Evolutionary conservation across 495 filamentous ascomycete genomes (phyloP).

Genomic region (Talaromyces liani): DNA sequence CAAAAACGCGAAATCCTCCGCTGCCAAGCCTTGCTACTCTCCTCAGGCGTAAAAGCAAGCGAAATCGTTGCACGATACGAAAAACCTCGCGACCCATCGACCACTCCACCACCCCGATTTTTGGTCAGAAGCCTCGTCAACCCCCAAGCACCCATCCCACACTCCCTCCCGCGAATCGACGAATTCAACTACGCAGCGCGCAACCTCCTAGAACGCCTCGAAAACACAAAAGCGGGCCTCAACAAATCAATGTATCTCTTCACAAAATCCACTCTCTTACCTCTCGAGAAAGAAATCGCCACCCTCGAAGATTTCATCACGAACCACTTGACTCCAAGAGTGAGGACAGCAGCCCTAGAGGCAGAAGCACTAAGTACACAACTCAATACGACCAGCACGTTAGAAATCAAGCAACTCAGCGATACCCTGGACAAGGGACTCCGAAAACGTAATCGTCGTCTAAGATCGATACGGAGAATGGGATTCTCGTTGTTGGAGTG

Average conservation of each 20-base stretch:
- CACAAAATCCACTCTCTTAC: slow-evolving; percentile 31
- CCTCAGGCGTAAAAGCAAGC: slow-evolving; percentile 76
- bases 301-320: slow-evolving; percentile 43
- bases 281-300: slow-evolving; percentile 39
- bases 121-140: slow-evolving; percentile 23
- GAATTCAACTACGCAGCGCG: slow-evolving; percentile 65
- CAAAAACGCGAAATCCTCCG: slow-evolving; percentile 65
- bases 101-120: slow-evolving; percentile 30
- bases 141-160: slow-evolving; percentile 22
- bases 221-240: slow-evolving; percentile 44
- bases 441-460: slow-evolving; percentile 58
- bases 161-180: slow-evolving; percentile 44
- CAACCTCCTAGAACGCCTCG: slow-evolving; percentile 49
- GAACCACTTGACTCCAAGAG: slow-evolving; percentile 53
- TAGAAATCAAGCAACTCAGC: slow-evolving; percentile 68
- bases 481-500: slow-evolving; percentile 73
- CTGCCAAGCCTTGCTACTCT: slow-evolving; percentile 64
- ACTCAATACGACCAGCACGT: slow-evolving; percentile 62
- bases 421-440: slow-evolving; percentile 69
- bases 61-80: slow-evolving; percentile 64
- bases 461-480: slow-evolving; percentile 61
- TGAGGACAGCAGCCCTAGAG: slow-evolving; percentile 60
- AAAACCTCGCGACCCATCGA: slow-evolving; percentile 22
- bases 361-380: slow-evolving; percentile 69
- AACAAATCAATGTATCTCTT: slow-evolving; percentile 48